A percentile compares a stretch with the other conserved stretches of the same genome.
Conservation (phyloP, 2,329 filamentous ascomycete genomes). For the Aspergillus piperis region DNA sequence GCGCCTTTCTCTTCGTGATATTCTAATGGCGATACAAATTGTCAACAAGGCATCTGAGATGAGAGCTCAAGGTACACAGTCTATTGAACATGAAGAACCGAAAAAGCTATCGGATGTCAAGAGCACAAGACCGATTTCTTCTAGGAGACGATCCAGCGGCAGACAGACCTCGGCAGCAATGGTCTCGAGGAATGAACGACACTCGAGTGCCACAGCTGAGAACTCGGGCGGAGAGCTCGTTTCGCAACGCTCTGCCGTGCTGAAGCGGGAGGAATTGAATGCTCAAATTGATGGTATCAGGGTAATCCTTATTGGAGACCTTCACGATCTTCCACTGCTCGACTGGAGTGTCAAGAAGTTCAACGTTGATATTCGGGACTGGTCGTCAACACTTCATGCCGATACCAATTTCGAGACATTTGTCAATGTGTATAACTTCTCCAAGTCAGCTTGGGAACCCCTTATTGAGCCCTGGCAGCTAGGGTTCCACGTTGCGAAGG, state of each 20-base stretch:
- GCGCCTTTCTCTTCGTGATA: conserved; percentile 87
- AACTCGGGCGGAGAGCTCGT: conserved; percentile 39
- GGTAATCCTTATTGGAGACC: conserved; percentile 89
- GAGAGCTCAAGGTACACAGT: conserved; percentile 56
- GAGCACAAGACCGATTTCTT: conserved; percentile 36
- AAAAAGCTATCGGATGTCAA: conserved; percentile 52
- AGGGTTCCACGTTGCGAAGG: conserved; percentile 83
- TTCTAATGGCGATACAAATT: conserved; percentile 90
- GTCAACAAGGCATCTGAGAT: conserved; percentile 87
- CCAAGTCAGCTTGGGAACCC: conserved; percentile 97
- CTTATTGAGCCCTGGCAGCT: conserved; percentile 94
- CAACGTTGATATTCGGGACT: conserved; percentile 80
- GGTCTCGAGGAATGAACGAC: conserved; percentile 47
- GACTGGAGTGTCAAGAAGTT: conserved; percentile 94
- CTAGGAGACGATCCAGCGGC: conserved; percentile 52
- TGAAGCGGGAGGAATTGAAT: conserved; percentile 78
- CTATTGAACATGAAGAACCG: conserved; percentile 55
- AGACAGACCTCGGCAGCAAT: conserved; percentile 47
- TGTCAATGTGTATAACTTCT: conserved; percentile 97
- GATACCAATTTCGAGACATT: conserved; percentile 92
- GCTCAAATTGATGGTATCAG: conserved; percentile 84
- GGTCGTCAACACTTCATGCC: conserved; percentile 83
- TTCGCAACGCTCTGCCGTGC: conserved; percentile 52
- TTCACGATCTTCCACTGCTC: conserved; percentile 92
- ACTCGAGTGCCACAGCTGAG: conserved; percentile 46